Evolutionary conservation across 2,329 filamentous ascomycete genomes (phyloP), one percentile per base, ranked within the genome.

Genomic region (Verticillium albo-atrum): DNA sequence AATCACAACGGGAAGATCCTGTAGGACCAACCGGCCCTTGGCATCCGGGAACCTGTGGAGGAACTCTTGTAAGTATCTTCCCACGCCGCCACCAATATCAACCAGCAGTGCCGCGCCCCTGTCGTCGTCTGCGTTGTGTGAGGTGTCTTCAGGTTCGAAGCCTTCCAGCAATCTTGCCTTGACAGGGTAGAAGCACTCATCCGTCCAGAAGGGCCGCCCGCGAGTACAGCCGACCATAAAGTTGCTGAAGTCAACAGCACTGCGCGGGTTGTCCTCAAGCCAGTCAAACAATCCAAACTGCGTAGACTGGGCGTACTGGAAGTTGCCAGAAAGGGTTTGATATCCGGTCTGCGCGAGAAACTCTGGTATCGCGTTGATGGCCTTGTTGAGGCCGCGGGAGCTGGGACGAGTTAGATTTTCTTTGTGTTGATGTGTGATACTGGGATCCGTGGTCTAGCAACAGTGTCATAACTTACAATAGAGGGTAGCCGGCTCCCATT

Each of bases 1-100:
- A 25, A 77, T 71, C 6, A 82, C 76, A 3, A 70, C 66, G 0
- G 75, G 72, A 6, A 79, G 68, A 61, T 84, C 82, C 63, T 85
- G 79, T 0, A 84, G 68, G 1, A 84, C 66, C 2, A 83, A 17
- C 37, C 37, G 37, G 6, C 56, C 2, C 80, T 80, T 0, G 74
- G 72, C 65, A 0, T 71, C 56, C 0, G 77, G 73, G 61, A 74
- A 73, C 54, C 75, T 73, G 0, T 64, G 62, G 2, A 57, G 68
- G 59, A 75, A 74, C 32, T 71, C 69, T 15, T 65, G 65, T 4
- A 75, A 58, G 54, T 76, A 72, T 53, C 76, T 72, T 0, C 75
- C 74, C 3, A 71, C 58, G 3, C 67, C 67, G 6, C 75, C 74
- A 30, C 68, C 74, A 9, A 76, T 61, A 47, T 77, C 75, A 1